These are phyloP conservation scores for Pseudogymnoascus destructans DNA, from an alignment of 2,329 filamentous ascomycete genomes.

Conservation along the genomic window DNA sequence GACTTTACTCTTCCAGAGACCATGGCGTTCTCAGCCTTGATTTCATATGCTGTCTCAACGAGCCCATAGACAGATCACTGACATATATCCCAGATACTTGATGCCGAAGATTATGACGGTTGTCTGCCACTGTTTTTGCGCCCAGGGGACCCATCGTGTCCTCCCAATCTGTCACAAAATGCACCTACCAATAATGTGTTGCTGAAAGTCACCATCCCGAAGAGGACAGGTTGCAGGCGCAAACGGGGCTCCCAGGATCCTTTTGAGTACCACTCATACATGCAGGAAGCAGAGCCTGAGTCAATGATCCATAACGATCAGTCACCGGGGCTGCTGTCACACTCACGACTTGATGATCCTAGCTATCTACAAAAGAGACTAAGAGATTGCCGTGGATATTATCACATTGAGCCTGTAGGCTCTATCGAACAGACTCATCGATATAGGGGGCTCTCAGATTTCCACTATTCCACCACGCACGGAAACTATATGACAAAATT, in stretches of 20 bases:
- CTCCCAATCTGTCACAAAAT: constrained; percentile 65
- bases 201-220: constrained; percentile 76
- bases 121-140: constrained; percentile 60
- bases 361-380: constrained; percentile 47
- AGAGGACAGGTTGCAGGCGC: constrained; percentile 71
- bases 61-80: neutral
- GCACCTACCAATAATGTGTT: constrained; percentile 70
- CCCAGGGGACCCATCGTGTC: constrained; percentile 65
- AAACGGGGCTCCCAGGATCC: constrained; percentile 64
- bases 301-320: neutral
- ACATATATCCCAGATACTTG: constrained; percentile 30
- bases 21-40: neutral
- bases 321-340: constrained; percentile 28
- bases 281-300: neutral
- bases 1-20: neutral
- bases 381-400: constrained; percentile 55
- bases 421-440: constrained; percentile 69
- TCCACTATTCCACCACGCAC: constrained; percentile 61
- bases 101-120: constrained; percentile 32
- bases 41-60: neutral
- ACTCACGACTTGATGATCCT: constrained; percentile 39
- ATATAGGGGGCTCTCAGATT: constrained; percentile 75
- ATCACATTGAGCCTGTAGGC: constrained; percentile 58
- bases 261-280: constrained; percentile 30
- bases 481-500: constrained; percentile 61